Conservation (phyloP, 2,329 filamentous ascomycete genomes). For the Aspergillus ochraceus region DNA sequence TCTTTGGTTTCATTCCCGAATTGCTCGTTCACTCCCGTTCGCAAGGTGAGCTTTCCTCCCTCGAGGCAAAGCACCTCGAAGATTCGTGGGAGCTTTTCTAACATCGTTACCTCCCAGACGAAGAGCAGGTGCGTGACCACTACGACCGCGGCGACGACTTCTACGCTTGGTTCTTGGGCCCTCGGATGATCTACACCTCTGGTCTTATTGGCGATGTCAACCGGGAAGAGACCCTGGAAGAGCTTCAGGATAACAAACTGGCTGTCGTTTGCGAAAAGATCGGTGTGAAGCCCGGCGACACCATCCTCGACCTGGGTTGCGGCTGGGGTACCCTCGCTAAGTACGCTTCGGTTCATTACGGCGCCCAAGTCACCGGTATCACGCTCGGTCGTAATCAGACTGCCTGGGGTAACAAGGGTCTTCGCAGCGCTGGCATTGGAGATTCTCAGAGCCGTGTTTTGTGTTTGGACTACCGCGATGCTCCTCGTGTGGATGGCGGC, state of each 20-base stretch:
- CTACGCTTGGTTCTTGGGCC: conserved; percentile 97
- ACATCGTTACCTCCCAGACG: conserved; percentile 57
- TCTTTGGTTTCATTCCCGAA: conserved; percentile 84
- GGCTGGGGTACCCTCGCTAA: conserved; percentile 96
- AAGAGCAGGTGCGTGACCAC: conserved; percentile 96
- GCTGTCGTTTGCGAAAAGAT: conserved; percentile 96
- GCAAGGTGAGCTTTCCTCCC: conserved; percentile 59
- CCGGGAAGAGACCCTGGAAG: conserved; percentile 85
- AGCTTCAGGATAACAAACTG: conserved; percentile 97
- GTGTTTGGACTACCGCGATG: conserved; percentile 97
- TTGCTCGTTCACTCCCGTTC: conserved; percentile 89
- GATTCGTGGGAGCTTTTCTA: neutral
- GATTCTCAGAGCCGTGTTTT: conserved; percentile 89
- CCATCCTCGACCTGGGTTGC: conserved; percentile 90
- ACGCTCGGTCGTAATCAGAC: conserved; percentile 96
- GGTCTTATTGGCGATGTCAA: conserved; percentile 88
- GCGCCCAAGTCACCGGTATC: conserved; percentile 80
- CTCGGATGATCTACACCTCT: conserved; percentile 98
- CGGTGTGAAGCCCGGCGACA: conserved; percentile 75
- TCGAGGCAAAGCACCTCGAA: too few relatives aligned
- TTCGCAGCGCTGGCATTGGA: conserved; percentile 76
- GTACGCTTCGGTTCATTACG: conserved; percentile 90
- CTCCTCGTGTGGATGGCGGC: conserved; percentile 71
- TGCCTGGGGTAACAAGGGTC: conserved; percentile 89
- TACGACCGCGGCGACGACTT: conserved; percentile 98